Conservation (phyloP, 257 asterid species). For the Nicotiana sylvestris region DNA sequence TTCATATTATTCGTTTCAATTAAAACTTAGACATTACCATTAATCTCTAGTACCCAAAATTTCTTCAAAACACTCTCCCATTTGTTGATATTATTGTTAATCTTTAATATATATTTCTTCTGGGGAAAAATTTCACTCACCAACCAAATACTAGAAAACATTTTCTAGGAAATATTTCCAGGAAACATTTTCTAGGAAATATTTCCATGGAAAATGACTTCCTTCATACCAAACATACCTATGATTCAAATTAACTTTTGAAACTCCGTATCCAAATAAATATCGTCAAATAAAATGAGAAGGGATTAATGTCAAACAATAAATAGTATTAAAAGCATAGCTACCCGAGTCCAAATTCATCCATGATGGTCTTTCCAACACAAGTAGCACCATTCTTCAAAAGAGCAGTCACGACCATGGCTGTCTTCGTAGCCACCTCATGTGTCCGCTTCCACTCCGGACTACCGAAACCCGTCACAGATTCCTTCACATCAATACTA, state of each 20-base stretch:
- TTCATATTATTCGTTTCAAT: too few relatives aligned
- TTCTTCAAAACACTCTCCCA: too few relatives aligned
- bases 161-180: too few relatives aligned
- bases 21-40: too few relatives aligned
- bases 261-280: background rate
- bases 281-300: background rate
- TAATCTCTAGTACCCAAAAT: too few relatives aligned
- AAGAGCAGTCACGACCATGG: slow-evolving; percentile 64
- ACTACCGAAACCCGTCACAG: slow-evolving; percentile 83
- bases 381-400: slow-evolving; percentile 76
- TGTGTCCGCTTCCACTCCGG: slow-evolving; percentile 84
- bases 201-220: too few relatives aligned
- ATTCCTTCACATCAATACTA: slow-evolving; percentile 87
- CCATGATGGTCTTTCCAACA: slow-evolving; percentile 85
- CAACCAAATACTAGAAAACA: too few relatives aligned
- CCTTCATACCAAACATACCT: too few relatives aligned
- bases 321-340: background rate
- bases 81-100: too few relatives aligned
- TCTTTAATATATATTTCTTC: too few relatives aligned
- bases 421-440: slow-evolving; percentile 66
- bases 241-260: background rate
- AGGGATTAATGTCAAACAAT: background rate
- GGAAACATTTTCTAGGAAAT: too few relatives aligned
- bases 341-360: slow-evolving; percentile 92
- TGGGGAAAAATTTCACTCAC: too few relatives aligned